Evolutionary conservation across 371 early-diverging fungal genomes (phyloP).

Genomic region (Zopfochytrium polystomum): DNA sequence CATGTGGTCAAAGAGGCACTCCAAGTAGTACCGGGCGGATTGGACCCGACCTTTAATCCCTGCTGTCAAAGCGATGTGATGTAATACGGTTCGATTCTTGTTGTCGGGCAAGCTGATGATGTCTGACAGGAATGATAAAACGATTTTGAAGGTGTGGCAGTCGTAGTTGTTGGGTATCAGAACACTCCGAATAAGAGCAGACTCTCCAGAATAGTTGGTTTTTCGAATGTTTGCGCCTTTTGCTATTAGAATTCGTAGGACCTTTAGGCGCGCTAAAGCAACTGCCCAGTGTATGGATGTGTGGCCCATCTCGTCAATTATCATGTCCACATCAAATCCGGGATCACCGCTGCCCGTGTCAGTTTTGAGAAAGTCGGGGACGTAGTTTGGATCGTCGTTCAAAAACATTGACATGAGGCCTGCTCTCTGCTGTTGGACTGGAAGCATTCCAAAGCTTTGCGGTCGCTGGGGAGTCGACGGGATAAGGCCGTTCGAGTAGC

Average conservation of each 20-base stretch:
- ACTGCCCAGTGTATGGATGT: conserved; percentile 95
- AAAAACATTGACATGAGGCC: conserved; percentile 71
- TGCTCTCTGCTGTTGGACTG: conserved; percentile 52
- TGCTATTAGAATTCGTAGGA: conserved; percentile 69
- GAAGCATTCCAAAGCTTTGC: too few species aligned
- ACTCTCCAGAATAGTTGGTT: conserved; percentile 80
- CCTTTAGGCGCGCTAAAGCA: conserved; percentile 76
- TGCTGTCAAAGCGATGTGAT: conserved; percentile 83
- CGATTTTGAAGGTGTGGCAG: conserved; percentile 67
- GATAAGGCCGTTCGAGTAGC: too few species aligned
- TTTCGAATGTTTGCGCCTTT: conserved; percentile 59
- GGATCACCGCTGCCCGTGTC: conserved; percentile 44
- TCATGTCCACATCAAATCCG: conserved; percentile 75
- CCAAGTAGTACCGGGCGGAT: conserved; percentile 84
- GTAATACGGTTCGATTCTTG: conserved; percentile 82
- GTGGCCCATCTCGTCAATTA: conserved; percentile 92
- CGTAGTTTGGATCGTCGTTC: conserved; percentile 49
- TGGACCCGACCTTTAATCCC: conserved; percentile 69
- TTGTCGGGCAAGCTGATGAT: conserved; percentile 77
- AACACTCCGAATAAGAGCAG: conserved; percentile 87
- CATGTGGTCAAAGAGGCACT: conserved; percentile 72
- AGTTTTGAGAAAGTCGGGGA: conserved; percentile 54
- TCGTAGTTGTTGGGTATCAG: conserved; percentile 86
- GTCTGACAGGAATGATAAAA: conserved; percentile 72
- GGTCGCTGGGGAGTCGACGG: too few species aligned